Evolutionary conservation across 1,139 yeast genomes (phyloP).

Genomic region (Suhomyces bokatorum): DNA sequence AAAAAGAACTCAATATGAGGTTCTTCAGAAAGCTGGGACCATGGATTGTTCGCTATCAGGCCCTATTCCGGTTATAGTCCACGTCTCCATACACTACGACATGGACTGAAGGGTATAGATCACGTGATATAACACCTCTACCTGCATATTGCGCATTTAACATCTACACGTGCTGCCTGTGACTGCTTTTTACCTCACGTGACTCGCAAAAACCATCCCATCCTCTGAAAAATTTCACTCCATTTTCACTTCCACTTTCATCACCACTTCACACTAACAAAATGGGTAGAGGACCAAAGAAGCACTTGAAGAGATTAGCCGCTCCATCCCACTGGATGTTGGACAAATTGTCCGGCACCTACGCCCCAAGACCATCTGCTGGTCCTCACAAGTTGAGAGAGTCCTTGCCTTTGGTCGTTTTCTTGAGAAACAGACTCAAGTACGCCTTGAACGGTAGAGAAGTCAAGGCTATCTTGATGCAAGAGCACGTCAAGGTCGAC

Average conservation of each 20-base stretch:
- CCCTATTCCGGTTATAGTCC: too few species aligned
- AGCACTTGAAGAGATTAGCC: conserved; percentile 97
- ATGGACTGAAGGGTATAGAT: too few species aligned
- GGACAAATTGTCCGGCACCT: conserved; percentile 99
- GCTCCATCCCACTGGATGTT: conserved; percentile 99
- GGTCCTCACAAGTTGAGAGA: conserved; percentile 99
- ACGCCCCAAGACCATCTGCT: conserved; percentile 99
- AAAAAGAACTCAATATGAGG: too few species aligned
- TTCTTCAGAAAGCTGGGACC: too few species aligned
- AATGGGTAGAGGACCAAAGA: conserved; percentile 49
- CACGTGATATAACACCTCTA: too few species aligned
- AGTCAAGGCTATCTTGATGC: conserved; percentile 98
- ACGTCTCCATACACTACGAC: too few species aligned
- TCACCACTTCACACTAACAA: conserved; percentile 3
- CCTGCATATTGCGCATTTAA: too few species aligned
- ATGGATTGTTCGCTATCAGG: too few species aligned
- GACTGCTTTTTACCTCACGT: conserved; percentile 1
- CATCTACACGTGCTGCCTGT: background rate
- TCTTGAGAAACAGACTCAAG: conserved; percentile 99
- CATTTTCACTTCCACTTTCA: background rate
- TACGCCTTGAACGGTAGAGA: conserved; percentile 99
- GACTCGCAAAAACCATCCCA: background rate
- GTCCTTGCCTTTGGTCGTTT: conserved; percentile 96
- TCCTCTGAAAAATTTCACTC: conserved; percentile 8
- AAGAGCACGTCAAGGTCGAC: conserved; percentile 98